A percentile compares a stretch with the other conserved stretches of the same genome.
Conservation (phyloP, 176 grass and related monocot species). For the Rhynchospora pubera region DNA sequence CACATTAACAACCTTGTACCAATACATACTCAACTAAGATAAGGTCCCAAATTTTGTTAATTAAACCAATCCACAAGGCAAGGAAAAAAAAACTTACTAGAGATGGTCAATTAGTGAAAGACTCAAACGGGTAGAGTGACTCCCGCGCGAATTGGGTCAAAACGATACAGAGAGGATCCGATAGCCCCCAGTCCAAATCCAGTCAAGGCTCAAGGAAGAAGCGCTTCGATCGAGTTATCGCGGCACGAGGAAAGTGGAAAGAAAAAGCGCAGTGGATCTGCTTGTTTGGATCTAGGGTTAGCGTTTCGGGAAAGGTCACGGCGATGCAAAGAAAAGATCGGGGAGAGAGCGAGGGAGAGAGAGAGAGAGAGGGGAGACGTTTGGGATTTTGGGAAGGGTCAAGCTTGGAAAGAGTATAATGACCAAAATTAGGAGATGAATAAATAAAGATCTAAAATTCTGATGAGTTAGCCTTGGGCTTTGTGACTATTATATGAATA, state of each 20-base stretch:
- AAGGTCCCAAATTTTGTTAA: background rate
- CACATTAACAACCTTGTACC: background rate
- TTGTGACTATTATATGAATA: too few relatives aligned
- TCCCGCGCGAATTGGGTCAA: background rate
- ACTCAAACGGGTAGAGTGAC: background rate
- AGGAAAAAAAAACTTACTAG: background rate
- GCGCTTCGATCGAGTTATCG: background rate
- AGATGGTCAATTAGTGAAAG: background rate
- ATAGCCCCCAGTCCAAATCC: background rate
- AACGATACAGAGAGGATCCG: too few relatives aligned
- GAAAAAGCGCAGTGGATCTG: background rate
- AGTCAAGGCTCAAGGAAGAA: background rate
- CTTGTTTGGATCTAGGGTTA: background rate
- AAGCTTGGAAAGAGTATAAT: too few relatives aligned
- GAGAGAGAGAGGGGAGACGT: background rate
- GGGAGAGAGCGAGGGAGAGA: background rate
- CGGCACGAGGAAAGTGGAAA: background rate
- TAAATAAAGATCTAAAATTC: too few relatives aligned
- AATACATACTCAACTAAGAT: background rate
- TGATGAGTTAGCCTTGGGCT: too few relatives aligned
- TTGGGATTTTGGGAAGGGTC: too few relatives aligned
- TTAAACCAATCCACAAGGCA: background rate
- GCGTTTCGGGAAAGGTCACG: background rate
- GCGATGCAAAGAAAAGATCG: background rate
- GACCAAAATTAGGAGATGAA: too few relatives aligned